Percentiles rank a stretch among this genome's conserved stretches.
Evolutionary conservation across 192 early-diverging fungal species (phyloP).

Genomic region (Entomortierella beljakovae): DNA sequence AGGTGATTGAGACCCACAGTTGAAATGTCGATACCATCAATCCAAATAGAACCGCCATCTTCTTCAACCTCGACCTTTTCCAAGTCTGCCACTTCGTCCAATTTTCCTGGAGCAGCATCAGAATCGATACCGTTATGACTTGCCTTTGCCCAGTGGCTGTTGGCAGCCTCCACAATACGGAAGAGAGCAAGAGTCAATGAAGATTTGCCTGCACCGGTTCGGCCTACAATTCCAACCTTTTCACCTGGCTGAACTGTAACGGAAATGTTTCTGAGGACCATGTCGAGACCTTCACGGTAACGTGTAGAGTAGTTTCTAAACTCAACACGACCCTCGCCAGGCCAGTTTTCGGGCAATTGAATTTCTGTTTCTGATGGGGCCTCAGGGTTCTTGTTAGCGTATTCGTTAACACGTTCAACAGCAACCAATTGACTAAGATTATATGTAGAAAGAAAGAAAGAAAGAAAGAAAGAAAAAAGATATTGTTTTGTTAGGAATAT

Average conservation of each 20-base stretch:
- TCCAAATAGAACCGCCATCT: slow-evolving; percentile 59
- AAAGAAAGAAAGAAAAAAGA: background rate
- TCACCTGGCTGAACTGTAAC: slow-evolving; percentile 48
- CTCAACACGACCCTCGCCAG: slow-evolving; percentile 75
- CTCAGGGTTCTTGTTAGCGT: slow-evolving; percentile 82
- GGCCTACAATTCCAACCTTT: no score
- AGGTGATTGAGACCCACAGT: slow-evolving; percentile 68
- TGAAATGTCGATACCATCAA: slow-evolving; percentile 74
- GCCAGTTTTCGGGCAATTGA: slow-evolving; percentile 76
- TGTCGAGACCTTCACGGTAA: slow-evolving; percentile 78
- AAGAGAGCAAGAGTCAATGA: no score
- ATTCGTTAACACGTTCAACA: slow-evolving; percentile 85
- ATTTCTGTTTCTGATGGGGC: slow-evolving; percentile 76
- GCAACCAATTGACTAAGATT: slow-evolving; percentile 76
- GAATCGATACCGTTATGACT: slow-evolving; percentile 44
- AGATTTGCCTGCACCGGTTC: no score
- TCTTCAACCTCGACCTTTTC: slow-evolving; percentile 2
- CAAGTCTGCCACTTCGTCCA: slow-evolving; percentile 21
- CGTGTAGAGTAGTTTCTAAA: slow-evolving; percentile 85
- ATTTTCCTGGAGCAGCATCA: slow-evolving; percentile 22
- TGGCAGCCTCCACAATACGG: no score
- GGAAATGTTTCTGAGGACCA: slow-evolving; percentile 81
- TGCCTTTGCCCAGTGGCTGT: slow-evolving; percentile 60
- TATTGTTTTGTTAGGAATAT: background rate
- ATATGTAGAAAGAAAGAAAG: background rate